Conservation (phyloP, 2,329 filamentous ascomycete species). For the Arthroderma sp. region DNA sequence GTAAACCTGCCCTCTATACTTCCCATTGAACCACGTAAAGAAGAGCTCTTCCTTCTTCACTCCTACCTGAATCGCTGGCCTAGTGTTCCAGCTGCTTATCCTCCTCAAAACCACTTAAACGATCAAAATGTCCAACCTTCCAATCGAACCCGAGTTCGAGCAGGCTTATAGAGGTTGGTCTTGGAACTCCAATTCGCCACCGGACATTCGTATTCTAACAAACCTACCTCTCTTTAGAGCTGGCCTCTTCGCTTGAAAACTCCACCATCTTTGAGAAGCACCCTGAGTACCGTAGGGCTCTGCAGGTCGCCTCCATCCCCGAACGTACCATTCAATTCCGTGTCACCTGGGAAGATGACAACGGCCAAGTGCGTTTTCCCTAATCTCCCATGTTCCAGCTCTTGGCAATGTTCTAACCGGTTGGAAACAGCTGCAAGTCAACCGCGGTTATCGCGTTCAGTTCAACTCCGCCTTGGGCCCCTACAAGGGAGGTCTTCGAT, state of each 20-base stretch:
- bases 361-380: conserved; percentile 39
- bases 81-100: neutral
- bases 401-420: conserved; percentile 4
- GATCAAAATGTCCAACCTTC: conserved; percentile 63
- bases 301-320: conserved; percentile 75
- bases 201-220: neutral
- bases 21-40: too few species aligned
- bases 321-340: conserved; percentile 97
- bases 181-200: neutral
- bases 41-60: neutral
- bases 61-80: neutral
- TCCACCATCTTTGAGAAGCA: conserved; percentile 85
- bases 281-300: conserved; percentile 86
- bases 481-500: conserved; percentile 93
- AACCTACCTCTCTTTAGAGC: conserved; percentile 48
- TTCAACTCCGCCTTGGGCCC: conserved; percentile 97
- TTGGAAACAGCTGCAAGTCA: conserved; percentile 57
- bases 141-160: conserved; percentile 90
- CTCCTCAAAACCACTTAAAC: neutral
- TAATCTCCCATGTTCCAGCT: neutral
- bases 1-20: neutral
- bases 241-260: conserved; percentile 86
- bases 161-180: conserved; percentile 85
- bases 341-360: conserved; percentile 92
- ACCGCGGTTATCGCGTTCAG: conserved; percentile 91